Conservation (phyloP, 805 yeast species). For the Phaffomyces opuntiae region DNA sequence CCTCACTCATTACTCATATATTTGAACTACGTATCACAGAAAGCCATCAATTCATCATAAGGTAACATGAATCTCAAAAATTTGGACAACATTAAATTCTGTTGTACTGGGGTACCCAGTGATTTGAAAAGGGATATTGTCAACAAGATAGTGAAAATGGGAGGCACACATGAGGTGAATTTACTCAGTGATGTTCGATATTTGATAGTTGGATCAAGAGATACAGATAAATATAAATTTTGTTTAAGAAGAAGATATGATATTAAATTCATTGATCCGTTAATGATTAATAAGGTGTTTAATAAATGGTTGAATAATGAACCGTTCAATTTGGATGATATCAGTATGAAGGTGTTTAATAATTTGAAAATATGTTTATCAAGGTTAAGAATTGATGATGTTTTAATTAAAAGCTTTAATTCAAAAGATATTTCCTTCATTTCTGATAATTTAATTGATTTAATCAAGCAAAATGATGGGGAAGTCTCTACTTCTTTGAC, state of each 20-base stretch:
- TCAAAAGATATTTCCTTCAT: conserved; percentile 7
- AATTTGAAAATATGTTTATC: conserved; percentile 33
- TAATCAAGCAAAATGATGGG: conserved; percentile 42
- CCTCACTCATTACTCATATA: no score
- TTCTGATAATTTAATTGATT: conserved; percentile 26
- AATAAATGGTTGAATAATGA: conserved; percentile 46
- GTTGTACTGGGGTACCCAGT: conserved; percentile 21
- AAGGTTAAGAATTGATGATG: conserved; percentile 23
- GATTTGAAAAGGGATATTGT: conserved; percentile 31
- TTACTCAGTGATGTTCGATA: conserved; percentile 55
- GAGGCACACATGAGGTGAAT: conserved; percentile 52
- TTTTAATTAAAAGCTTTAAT: conserved; percentile 9
- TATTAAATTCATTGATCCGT: conserved; percentile 45
- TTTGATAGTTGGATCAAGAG: conserved; percentile 54
- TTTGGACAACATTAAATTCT: conserved; percentile 13
- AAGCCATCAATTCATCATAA: no score
- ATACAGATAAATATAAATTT: conserved; percentile 49
- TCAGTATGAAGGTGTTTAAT: conserved; percentile 37
- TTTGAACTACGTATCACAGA: no score
- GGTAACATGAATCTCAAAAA: no score
- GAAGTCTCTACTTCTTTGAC: conserved; percentile 44
- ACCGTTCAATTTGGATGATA: conserved; percentile 20
- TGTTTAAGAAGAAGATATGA: conserved; percentile 47
- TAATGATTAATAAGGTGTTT: conserved; percentile 37
- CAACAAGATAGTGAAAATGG: conserved; percentile 43